A percentile compares a stretch with the other conserved stretches of the same genome.
These are phyloP conservation scores for Jasminum sambac DNA, from an alignment of 257 asterid species.

Conservation along the genomic window DNA sequence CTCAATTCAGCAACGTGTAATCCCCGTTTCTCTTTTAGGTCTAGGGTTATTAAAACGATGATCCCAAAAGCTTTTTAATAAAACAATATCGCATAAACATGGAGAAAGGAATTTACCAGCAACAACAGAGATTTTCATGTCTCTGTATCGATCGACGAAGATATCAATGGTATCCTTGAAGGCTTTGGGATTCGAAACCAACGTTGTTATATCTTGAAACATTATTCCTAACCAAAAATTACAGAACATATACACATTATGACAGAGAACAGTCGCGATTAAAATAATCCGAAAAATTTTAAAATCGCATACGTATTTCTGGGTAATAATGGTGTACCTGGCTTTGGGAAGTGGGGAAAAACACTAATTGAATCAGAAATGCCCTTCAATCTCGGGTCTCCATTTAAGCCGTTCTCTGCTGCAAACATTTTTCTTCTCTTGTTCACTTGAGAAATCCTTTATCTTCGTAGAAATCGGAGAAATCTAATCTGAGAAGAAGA, in stretches of 20 bases:
- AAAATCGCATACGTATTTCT: background rate
- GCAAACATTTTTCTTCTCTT: constrained; percentile 67
- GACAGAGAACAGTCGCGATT: constrained; percentile 10
- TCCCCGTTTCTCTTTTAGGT: background rate
- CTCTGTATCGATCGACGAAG: constrained; percentile 78
- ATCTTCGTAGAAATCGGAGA: constrained; percentile 29
- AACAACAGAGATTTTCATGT: constrained; percentile 83
- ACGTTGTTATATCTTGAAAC: constrained; percentile 93
- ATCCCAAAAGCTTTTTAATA: constrained; percentile 2
- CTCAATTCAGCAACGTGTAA: background rate
- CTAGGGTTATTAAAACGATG: background rate
- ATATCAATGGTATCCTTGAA: constrained; percentile 81
- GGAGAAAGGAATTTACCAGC: constrained; percentile 56
- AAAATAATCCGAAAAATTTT: background rate
- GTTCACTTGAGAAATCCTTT: background rate
- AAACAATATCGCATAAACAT: background rate
- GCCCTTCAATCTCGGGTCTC: constrained; percentile 88
- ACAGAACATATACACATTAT: constrained; percentile 4
- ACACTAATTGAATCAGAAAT: constrained; percentile 86
- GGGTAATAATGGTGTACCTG: constrained; percentile 41
- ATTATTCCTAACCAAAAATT: constrained; percentile 56
- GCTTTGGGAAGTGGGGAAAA: constrained; percentile 87
- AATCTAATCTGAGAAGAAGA: constrained; percentile 46
- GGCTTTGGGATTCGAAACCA: constrained; percentile 70
- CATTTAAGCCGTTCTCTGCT: constrained; percentile 85